phyloP scores from a whole-genome alignment of 2,329 filamentous ascomycete species.

The Exophiala spinifera region DNA sequence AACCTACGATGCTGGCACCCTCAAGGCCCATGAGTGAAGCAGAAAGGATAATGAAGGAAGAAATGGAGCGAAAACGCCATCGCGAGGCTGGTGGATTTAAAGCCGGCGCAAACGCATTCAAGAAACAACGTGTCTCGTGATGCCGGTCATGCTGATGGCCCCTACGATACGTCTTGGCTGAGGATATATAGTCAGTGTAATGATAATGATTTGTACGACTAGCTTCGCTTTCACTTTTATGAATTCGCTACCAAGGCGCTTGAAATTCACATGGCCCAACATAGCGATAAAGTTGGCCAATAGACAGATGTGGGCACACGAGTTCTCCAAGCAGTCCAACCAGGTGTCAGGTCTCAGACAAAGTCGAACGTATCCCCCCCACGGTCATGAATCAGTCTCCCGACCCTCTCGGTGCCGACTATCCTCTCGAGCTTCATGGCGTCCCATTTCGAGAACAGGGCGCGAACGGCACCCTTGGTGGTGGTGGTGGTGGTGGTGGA shows the following conservation, averaged over 20 bases:
- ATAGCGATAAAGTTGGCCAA: too few relatives aligned
- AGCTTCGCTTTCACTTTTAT: too few relatives aligned
- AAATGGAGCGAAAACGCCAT: constrained; percentile 67
- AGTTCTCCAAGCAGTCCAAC: too few relatives aligned
- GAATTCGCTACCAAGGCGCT: too few relatives aligned
- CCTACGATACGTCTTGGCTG: too few relatives aligned
- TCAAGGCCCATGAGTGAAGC: constrained; percentile 82
- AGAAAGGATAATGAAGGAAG: constrained; percentile 84
- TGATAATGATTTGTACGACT: too few relatives aligned
- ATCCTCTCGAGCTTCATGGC: constrained; percentile 82
- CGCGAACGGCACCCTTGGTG: constrained; percentile 46
- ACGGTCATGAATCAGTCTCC: constrained; percentile 77
- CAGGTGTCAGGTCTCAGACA: constrained; percentile 54
- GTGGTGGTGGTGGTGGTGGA: too few relatives aligned
- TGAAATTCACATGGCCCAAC: too few relatives aligned
- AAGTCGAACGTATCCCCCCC: constrained; percentile 93
- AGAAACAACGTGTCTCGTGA: constrained; percentile 25
- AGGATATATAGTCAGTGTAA: too few relatives aligned
- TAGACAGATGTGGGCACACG: too few relatives aligned
- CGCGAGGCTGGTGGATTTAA: constrained; percentile 19
- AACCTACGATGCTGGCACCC: constrained; percentile 57
- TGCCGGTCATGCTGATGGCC: too few relatives aligned
- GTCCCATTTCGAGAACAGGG: constrained; percentile 85
- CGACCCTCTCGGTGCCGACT: constrained; percentile 75
- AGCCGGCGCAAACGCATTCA: constrained; percentile 21